These are phyloP conservation scores for Exophiala alcalophila DNA, from an alignment of 2,329 filamentous ascomycete genomes.

Conservation along the genomic window DNA sequence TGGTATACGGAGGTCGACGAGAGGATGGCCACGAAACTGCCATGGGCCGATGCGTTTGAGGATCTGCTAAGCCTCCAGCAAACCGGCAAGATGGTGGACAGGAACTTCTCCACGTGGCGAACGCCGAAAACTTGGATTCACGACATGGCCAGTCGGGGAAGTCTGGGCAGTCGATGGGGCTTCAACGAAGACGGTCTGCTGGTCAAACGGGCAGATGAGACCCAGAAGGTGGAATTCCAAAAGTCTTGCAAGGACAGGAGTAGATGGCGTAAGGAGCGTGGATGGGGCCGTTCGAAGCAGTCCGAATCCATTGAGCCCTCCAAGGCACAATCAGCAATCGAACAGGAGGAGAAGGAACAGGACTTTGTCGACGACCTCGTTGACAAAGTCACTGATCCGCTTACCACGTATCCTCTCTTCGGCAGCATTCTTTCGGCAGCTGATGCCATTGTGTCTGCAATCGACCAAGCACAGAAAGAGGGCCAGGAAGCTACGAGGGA, in stretches of 20 bases:
- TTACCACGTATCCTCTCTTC: constrained; percentile 17
- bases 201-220: constrained; percentile 10
- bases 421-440: constrained; percentile 18
- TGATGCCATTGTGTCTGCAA: constrained; percentile 16
- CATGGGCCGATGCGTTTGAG: constrained; percentile 59
- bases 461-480: constrained; percentile 12
- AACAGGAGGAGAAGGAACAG: not conserved
- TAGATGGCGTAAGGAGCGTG: constrained; percentile 6
- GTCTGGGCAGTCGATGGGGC: constrained; percentile 42
- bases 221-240: not conserved
- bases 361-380: constrained; percentile 12
- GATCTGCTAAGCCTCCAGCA: constrained; percentile 54
- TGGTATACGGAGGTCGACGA: constrained; percentile 33
- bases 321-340: not conserved
- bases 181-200: constrained; percentile 21
- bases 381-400: constrained; percentile 12
- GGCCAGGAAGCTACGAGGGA: not conserved
- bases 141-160: constrained; percentile 42
- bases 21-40: constrained; percentile 37
- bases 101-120: constrained; percentile 27
- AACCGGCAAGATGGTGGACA: constrained; percentile 43
- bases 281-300: constrained; percentile 13
- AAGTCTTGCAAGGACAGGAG: constrained; percentile 4
- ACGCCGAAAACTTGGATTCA: constrained; percentile 41
- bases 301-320: not conserved